phyloP scores from a whole-genome alignment of 2,329 filamentous ascomycete species.

The Fusarium robinianum region DNA sequence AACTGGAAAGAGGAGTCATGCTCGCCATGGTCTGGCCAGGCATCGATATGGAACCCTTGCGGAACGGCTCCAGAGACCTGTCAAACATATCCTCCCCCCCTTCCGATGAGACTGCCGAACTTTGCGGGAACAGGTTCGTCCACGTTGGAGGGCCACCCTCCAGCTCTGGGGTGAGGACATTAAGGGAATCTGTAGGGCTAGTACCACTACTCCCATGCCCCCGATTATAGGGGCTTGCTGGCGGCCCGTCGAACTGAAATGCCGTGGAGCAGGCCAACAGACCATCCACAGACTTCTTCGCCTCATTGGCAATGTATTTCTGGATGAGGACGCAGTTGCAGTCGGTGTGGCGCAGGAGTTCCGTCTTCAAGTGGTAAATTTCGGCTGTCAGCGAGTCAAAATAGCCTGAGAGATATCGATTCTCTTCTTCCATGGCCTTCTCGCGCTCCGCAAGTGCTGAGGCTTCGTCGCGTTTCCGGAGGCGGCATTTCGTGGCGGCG shows the following conservation, averaged over 20 bases:
- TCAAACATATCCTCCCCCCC: conserved; percentile 31
- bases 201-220: conserved; percentile 33
- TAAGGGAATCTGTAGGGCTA: conserved; percentile 34
- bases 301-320: conserved; percentile 40
- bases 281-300: conserved; percentile 37
- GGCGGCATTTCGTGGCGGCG: conserved; percentile 41
- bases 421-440: conserved; percentile 38
- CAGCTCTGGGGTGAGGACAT: conserved; percentile 29
- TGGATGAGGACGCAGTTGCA: conserved; percentile 41
- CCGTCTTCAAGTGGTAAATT: conserved; percentile 39
- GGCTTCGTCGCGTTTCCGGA: conserved; percentile 39
- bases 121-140: conserved; percentile 30
- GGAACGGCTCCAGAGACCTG: conserved; percentile 25
- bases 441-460: conserved; percentile 37
- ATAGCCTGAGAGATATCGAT: conserved; percentile 36
- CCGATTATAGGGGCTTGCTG: conserved; percentile 24
- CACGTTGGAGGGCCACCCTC: conserved; percentile 28
- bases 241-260: conserved; percentile 18
- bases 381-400: conserved; percentile 37
- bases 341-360: conserved; percentile 39
- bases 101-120: conserved; percentile 27
- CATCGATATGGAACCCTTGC: conserved; percentile 20
- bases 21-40: conserved; percentile 14
- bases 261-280: conserved; percentile 22
- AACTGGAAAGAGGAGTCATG: conserved; percentile 8